phyloP scores from a whole-genome alignment of 768 basidiomycete species.

The Thelephora aurantiotincta region DNA sequence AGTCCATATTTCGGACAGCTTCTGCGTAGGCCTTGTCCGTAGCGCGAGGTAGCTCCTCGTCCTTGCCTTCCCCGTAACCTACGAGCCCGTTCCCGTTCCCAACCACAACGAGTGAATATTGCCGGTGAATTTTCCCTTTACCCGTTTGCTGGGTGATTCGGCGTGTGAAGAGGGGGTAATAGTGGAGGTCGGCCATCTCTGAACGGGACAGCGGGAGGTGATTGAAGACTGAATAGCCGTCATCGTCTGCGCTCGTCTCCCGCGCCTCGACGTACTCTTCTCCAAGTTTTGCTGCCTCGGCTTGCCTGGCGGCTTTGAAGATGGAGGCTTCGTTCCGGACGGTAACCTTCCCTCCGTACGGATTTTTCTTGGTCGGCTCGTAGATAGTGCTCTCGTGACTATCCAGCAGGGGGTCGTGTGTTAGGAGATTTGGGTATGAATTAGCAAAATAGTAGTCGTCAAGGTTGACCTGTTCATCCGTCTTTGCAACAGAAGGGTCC shows the following conservation, averaged over 20 bases:
- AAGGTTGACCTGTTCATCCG: background rate
- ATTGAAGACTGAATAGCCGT: constrained; percentile 7
- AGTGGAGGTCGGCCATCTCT: constrained; percentile 21
- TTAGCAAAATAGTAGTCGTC: constrained; percentile 1
- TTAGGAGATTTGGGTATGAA: constrained; percentile 46
- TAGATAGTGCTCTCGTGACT: constrained; percentile 38
- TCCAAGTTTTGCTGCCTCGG: constrained; percentile 16
- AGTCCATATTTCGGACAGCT: constrained; percentile 84
- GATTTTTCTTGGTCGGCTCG: constrained; percentile 35
- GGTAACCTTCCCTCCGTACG: constrained; percentile 46
- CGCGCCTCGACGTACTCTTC: constrained; percentile 19
- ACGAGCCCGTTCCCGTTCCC: constrained; percentile 78
- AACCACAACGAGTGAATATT: constrained; percentile 51
- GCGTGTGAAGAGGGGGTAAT: constrained; percentile 29
- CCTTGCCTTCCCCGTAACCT: constrained; percentile 73
- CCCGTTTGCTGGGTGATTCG: constrained; percentile 81
- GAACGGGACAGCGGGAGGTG: constrained; percentile 14
- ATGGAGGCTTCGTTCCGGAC: constrained; percentile 63
- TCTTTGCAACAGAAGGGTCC: too few relatives aligned
- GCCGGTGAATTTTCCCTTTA: constrained; percentile 74
- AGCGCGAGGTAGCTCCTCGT: constrained; percentile 39
- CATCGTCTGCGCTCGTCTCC: constrained; percentile 13
- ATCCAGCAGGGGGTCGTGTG: constrained; percentile 46
- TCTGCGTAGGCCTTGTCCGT: constrained; percentile 40
- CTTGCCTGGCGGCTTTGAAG: constrained; percentile 26